Evolutionary conservation across 2,329 filamentous ascomycete species (phyloP).

Genomic region (Alternaria brassicae): DNA sequence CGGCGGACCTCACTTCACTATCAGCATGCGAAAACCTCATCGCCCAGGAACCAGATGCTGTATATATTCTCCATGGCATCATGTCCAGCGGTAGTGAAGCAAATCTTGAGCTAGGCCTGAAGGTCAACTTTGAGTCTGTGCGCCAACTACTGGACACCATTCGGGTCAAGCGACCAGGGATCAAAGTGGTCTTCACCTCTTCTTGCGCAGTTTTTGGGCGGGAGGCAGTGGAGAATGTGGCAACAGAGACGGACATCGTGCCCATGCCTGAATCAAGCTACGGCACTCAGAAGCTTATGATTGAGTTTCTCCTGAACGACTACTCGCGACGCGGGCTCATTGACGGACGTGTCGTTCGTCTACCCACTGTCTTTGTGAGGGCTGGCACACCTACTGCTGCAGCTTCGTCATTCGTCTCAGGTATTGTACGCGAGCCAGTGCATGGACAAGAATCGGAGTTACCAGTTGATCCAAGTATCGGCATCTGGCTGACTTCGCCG

Average conservation of each 20-base stretch:
- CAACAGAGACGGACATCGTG: conserved; percentile 54
- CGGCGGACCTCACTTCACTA: conserved; percentile 60
- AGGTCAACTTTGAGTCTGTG: conserved; percentile 68
- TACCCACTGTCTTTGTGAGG: conserved; percentile 68
- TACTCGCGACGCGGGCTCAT: conserved; percentile 66
- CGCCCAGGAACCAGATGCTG: conserved; percentile 39
- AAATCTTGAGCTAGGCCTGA: conserved; percentile 65
- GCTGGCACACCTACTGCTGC: conserved; percentile 67
- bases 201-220: conserved; percentile 70
- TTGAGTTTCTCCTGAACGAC: conserved; percentile 68
- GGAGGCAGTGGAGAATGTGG: conserved; percentile 57
- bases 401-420: conserved; percentile 68
- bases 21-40: conserved; percentile 36
- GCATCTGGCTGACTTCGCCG: conserved; percentile 66
- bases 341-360: conserved; percentile 64
- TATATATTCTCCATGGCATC: conserved; percentile 70
- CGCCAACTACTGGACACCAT: conserved; percentile 63
- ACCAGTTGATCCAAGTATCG: conserved; percentile 60
- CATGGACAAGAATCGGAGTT: conserved; percentile 60
- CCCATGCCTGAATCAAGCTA: conserved; percentile 69
- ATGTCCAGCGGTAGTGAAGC: conserved; percentile 71
- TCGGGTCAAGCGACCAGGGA: conserved; percentile 58
- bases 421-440: conserved; percentile 70
- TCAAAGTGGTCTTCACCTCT: conserved; percentile 67
- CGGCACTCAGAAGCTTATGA: conserved; percentile 69